Base-by-base conservation (phyloP, 2,329 filamentous ascomycete genomes). In the Calonectria fujianensis region DNA sequence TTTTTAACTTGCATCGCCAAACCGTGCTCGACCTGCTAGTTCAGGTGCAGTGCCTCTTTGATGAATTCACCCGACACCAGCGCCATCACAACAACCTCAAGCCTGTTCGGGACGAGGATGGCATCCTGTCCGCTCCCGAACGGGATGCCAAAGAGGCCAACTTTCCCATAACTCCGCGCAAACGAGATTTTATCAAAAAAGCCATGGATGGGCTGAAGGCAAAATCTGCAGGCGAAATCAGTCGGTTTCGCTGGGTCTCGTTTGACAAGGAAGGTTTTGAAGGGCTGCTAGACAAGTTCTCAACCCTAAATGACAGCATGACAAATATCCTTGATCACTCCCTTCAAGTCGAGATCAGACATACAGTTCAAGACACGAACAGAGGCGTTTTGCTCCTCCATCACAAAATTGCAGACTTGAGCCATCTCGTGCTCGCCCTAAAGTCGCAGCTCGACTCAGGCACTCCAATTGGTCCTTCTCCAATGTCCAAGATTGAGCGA, bases 211-310 rank as follows among this genome's bases (percentile, higher is more conserved):
- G 77, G 29, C 79, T 88, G 11, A 85, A 81, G 48, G 73, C 81
- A n/a, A 85, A 83, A 35, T 86, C 86, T 1, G 80, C 83, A 9
- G 84, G 85, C 11, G 80, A 80, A 16, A 76, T 80, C 16, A 75
- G 79, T n/a, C 82, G 87, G n/a, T 77, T 89, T 20, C 81, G 80
- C 70, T 89, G 88, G 87, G 84, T 85, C 6, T 84, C 86, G 1
- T 87, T 89, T 74, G 87, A 89, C 77, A 88, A 88, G 77, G 82
- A 80, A 16, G 85, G 84, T 2, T 89, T 89, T 73, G 88, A 89
- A 79, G 79, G 79, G 20, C 79, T 89, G 27, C 82, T 89, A 5
- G 83, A 83, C 61, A 83, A 85, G 63, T 89, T 89, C 74, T 84
- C 87, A 0, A 76, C 83, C 7, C 80, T 89, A 8, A 89, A 89